These are phyloP conservation scores for Claviceps humidiphila DNA, from an alignment of 2,329 filamentous ascomycete genomes.

Conservation along the genomic window DNA sequence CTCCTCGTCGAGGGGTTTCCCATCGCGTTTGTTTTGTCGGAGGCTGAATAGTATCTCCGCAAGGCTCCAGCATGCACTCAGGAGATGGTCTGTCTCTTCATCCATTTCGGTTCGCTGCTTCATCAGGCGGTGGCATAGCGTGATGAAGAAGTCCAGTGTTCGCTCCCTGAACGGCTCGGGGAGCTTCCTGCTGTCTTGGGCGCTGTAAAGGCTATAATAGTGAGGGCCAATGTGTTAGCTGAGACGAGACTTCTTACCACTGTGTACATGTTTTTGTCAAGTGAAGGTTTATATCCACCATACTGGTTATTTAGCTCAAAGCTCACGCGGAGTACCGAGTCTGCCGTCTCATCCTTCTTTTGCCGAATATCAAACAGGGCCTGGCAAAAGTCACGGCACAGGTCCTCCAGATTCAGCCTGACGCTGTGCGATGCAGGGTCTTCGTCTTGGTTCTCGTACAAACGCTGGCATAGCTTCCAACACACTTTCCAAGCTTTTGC, in stretches of 20 bases:
- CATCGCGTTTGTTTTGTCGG: slow-evolving; percentile 66
- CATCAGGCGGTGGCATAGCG: slow-evolving; percentile 89
- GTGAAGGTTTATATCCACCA: slow-evolving; percentile 11
- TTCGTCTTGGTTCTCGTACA: slow-evolving; percentile 72
- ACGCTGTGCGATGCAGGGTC: slow-evolving; percentile 53
- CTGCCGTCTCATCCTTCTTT: slow-evolving; percentile 62
- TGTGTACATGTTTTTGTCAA: not conserved
- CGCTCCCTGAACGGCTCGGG: slow-evolving; percentile 80
- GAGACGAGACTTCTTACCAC: not conserved
- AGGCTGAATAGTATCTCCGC: slow-evolving; percentile 90
- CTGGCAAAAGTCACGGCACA: slow-evolving; percentile 87
- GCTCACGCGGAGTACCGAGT: slow-evolving; percentile 81
- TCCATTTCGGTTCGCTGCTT: slow-evolving; percentile 71
- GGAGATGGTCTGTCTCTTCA: slow-evolving; percentile 70
- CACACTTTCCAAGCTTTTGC: slow-evolving; percentile 88
- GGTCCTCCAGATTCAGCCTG: slow-evolving; percentile 56
- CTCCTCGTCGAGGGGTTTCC: slow-evolving; percentile 64
- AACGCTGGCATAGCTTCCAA: slow-evolving; percentile 81
- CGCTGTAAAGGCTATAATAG: slow-evolving; percentile 59
- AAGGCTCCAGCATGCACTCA: slow-evolving; percentile 78
- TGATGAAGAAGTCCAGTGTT: slow-evolving; percentile 89
- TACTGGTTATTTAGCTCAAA: slow-evolving; percentile 91
- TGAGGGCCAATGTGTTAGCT: not conserved
- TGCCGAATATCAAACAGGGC: slow-evolving; percentile 76
- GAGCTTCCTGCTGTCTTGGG: slow-evolving; percentile 63